Conservation (phyloP, 129 eudicot species). For the Saposhnikovia divaricata region DNA sequence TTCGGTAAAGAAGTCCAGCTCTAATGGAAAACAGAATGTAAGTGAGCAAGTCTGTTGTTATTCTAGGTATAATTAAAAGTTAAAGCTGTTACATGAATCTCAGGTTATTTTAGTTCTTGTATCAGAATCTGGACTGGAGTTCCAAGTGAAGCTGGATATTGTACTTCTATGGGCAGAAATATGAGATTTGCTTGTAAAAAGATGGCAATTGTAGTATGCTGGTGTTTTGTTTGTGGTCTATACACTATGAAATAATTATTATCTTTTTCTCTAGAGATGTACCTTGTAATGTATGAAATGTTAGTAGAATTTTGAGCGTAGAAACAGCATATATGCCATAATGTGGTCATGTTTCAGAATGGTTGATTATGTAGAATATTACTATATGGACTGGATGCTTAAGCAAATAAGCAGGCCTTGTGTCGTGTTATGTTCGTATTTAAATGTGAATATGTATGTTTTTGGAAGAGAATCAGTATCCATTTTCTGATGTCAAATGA, state of each 20-base stretch:
- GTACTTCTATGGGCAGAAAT: background rate
- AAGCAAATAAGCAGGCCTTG: background rate
- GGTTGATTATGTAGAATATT: background rate
- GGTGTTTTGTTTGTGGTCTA: conserved; percentile 2
- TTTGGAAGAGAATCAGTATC: background rate
- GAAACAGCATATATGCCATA: background rate
- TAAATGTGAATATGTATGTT: background rate
- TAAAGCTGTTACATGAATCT: background rate
- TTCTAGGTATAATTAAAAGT: background rate
- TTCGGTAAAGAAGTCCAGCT: conserved; percentile 33
- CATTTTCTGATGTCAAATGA: background rate
- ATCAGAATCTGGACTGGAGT: conserved; percentile 11
- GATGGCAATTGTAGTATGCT: background rate
- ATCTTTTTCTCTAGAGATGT: background rate
- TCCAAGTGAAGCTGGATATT: conserved; percentile 3
- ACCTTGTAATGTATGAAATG: conserved; percentile 2
- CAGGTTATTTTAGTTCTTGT: background rate
- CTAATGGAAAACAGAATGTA: background rate
- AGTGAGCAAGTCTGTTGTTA: background rate
- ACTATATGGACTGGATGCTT: background rate
- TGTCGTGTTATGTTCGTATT: background rate
- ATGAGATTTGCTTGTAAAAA: background rate
- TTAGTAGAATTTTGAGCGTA: conserved; percentile 6
- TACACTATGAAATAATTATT: background rate
- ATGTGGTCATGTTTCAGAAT: background rate